Evolutionary conservation across 2,329 filamentous ascomycete species (phyloP).

Genomic region (Talaromyces albobiverticillius): DNA sequence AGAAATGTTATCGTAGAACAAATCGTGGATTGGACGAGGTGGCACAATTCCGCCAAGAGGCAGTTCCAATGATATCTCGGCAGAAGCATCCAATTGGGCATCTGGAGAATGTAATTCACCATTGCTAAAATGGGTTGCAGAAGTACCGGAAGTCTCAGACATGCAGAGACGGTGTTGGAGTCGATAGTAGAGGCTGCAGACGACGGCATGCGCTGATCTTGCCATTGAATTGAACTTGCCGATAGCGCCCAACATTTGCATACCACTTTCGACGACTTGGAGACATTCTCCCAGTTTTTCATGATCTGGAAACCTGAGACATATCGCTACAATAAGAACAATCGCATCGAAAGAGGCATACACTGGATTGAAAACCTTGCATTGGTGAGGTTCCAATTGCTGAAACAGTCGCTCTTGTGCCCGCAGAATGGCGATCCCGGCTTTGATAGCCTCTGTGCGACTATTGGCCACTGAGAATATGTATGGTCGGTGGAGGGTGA

Average conservation of each 20-base stretch:
- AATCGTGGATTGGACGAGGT: conserved; percentile 18
- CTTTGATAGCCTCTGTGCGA: conserved; percentile 17
- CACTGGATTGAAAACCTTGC: conserved; percentile 20
- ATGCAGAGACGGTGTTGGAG: conserved; percentile 8
- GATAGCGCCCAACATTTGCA: conserved; percentile 13
- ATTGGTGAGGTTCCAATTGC: conserved; percentile 14
- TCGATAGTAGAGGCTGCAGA: conserved; percentile 17
- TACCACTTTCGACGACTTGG: conserved; percentile 13
- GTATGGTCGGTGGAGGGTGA: conserved; percentile 20
- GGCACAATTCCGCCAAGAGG: conserved; percentile 12
- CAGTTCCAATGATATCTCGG: background rate
- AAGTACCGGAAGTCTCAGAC: background rate
- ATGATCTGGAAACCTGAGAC: conserved; percentile 13
- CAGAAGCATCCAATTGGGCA: background rate
- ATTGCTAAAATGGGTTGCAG: background rate
- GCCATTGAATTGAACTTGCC: conserved; percentile 19
- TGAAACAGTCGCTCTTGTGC: conserved; percentile 19
- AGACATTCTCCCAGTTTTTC: conserved; percentile 10
- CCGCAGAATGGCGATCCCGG: conserved; percentile 17
- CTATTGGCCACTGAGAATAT: conserved; percentile 19
- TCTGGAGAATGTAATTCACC: too few species aligned
- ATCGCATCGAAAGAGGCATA: conserved; percentile 22
- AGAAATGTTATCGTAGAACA: conserved; percentile 18
- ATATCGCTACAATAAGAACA: conserved; percentile 18
- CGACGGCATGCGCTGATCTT: conserved; percentile 17